Evolutionary conservation across 257 asterid genomes (phyloP).

Genomic region (Fraxinus cuspidata): DNA sequence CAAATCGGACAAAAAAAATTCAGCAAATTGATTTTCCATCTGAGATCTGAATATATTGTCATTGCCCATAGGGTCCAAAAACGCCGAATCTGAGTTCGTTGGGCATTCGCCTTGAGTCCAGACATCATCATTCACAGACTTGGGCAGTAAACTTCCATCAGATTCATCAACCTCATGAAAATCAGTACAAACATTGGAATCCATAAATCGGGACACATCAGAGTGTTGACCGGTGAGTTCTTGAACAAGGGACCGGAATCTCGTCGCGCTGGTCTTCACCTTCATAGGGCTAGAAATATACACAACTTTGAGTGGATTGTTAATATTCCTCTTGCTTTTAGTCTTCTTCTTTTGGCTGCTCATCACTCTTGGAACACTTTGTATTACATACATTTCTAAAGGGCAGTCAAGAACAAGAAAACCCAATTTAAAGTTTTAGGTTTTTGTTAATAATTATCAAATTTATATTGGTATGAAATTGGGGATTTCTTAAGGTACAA

Average conservation of each 20-base stretch:
- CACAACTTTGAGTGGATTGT: conserved; percentile 21
- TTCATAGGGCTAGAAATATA: conserved; percentile 23
- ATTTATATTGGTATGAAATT: background rate
- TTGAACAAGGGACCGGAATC: conserved; percentile 20
- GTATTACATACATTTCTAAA: background rate
- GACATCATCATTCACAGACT: background rate
- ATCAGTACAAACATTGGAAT: background rate
- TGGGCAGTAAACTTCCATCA: background rate
- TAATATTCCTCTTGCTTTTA: background rate
- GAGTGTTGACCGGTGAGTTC: conserved; percentile 19
- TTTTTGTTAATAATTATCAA: background rate
- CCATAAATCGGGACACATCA: background rate
- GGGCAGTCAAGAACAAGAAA: background rate
- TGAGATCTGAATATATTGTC: background rate
- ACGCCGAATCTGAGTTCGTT: background rate
- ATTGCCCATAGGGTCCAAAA: background rate
- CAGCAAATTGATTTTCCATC: background rate
- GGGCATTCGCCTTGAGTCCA: background rate
- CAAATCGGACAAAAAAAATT: no score
- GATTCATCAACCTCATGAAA: background rate
- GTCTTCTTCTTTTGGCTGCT: background rate
- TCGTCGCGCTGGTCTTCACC: conserved; percentile 19
- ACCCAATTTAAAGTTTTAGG: background rate
- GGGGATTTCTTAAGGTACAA: background rate
- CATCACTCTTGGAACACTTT: background rate